phyloP scores from a whole-genome alignment of 164 flowering plant genomes.

The Saururus chinensis region DNA sequence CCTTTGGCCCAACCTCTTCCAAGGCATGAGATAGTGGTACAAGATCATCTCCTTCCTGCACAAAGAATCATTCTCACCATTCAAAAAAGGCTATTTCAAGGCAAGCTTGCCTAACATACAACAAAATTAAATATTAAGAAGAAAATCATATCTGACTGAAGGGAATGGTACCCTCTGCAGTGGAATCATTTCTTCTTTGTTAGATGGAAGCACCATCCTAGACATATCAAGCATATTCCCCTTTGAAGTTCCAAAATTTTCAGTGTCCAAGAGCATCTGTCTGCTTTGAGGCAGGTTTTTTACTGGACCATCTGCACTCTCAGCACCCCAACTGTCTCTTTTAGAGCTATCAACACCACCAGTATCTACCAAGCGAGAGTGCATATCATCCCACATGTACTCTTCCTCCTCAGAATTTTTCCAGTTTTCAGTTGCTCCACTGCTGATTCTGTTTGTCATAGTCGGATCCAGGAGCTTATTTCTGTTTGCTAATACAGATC shows the following conservation, averaged over 20 bases:
- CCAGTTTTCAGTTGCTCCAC: conserved; percentile 51
- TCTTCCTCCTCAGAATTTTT: conserved; percentile 93
- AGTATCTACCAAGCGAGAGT: conserved; percentile 36
- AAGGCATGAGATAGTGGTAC: conserved; percentile 18
- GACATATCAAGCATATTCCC: conserved; percentile 1
- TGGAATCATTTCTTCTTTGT: conserved; percentile 2
- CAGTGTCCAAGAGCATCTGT: conserved; percentile 6
- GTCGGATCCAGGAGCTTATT: conserved; percentile 18
- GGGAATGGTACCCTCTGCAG: conserved; percentile 3
- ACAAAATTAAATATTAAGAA: not conserved
- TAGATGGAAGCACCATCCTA: conserved; percentile 7
- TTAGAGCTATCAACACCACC: conserved; percentile 24
- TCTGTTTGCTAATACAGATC: conserved; percentile 21
- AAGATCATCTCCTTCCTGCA: conserved; percentile 41
- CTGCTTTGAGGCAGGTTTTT: conserved; percentile 12
- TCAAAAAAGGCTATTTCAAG: not conserved
- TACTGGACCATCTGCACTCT: conserved; percentile 43
- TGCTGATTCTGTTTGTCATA: conserved; percentile 16
- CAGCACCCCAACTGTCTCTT: conserved; percentile 38
- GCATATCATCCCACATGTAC: conserved; percentile 75
- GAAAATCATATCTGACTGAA: not conserved
- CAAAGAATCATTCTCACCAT: not conserved
- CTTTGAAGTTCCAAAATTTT: conserved; percentile 3
- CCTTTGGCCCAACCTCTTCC: conserved; percentile 24
- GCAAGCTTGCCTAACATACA: not conserved